Evolutionary conservation across 2,329 filamentous ascomycete genomes (phyloP), one percentile per base, ranked within the genome.

Genomic region (Periconia digitata): DNA sequence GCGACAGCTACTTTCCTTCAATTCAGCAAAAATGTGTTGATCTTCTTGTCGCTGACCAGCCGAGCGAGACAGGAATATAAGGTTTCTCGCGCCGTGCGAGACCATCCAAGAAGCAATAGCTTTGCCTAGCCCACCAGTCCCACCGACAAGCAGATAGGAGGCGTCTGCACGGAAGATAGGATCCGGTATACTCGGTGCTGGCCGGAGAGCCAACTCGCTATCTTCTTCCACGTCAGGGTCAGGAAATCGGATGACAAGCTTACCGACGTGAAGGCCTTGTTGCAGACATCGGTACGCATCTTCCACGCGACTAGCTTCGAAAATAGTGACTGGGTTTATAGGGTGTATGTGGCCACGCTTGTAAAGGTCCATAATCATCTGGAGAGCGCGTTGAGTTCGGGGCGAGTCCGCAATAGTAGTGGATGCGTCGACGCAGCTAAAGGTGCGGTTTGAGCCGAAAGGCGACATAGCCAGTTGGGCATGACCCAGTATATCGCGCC

Each of bases 191-290:
- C 3, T 4, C 3, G n/a, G n/a, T n/a, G 8, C 3, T 10, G 8
- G 3, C 4, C 10, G 27, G 10, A 5, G 12, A 15, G 27, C 3
- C 27, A 10, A 10, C 4, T 3, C 10, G 24, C 13, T 6, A 27
- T 7, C 7, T 13, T 27, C 24, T 27, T 27, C 24, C 12, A 15
- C 12, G 3, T 10, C 27, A 5, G 10, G 27, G 8, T 32, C 27
- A 12, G 5, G 27, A 15, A 32, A 32, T 10, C n/a, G 12, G 3
- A 32, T 5, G 10, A 32, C 27, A 32, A 32, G 3, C n/a, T 32
- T 32, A 7, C 74, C 74, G 2, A 69, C 65, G 40, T 74, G 72
- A 12, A 62, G 62, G 0, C 73, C 70, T 8, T 55, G 46, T 16
- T 66, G 65, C 36, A 76, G 63, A 44, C 56, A 59, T 5, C 56